Evolutionary conservation across 768 basidiomycete genomes (phyloP).

Genomic region (Leucosporidium scottii): DNA sequence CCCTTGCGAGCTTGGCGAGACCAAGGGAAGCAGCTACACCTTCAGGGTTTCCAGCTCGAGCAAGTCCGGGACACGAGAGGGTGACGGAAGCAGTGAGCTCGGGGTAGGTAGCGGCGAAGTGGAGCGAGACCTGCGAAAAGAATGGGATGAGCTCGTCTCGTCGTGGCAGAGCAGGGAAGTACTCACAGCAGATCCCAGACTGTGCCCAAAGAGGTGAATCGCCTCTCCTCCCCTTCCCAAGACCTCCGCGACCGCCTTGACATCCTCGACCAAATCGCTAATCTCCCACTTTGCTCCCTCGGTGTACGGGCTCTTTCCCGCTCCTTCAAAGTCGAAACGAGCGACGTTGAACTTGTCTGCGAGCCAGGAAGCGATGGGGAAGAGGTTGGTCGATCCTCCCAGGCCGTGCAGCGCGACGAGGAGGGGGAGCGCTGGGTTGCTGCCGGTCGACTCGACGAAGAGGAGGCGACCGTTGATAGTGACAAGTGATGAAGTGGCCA

Average conservation of each 20-base stretch:
- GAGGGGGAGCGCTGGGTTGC: background rate
- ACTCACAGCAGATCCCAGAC: background rate
- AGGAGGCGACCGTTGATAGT: slow-evolving; percentile 8
- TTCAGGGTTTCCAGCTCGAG: background rate
- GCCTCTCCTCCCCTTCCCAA: background rate
- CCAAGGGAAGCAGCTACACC: background rate
- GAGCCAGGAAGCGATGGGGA: background rate
- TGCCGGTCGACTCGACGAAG: slow-evolving; percentile 6
- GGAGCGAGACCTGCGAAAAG: background rate
- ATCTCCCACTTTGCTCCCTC: background rate
- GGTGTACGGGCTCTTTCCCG: background rate
- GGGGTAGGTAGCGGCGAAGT: slow-evolving; percentile 6
- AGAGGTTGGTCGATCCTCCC: slow-evolving; percentile 10
- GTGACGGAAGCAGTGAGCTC: background rate
- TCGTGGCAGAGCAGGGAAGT: background rate
- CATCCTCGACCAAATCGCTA: slow-evolving; percentile 8
- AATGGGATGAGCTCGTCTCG: background rate
- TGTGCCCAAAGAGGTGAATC: slow-evolving; percentile 5
- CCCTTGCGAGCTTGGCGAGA: background rate
- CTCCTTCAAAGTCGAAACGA: slow-evolving; percentile 10
- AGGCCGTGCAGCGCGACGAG: slow-evolving; percentile 4
- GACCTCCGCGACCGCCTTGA: slow-evolving; percentile 12
- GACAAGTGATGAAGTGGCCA: background rate
- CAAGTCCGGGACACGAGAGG: slow-evolving; percentile 4
- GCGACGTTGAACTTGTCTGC: background rate